phyloP scores from a whole-genome alignment of 1,284 basidiomycete genomes.

The Mycocalia duriaeana region DNA sequence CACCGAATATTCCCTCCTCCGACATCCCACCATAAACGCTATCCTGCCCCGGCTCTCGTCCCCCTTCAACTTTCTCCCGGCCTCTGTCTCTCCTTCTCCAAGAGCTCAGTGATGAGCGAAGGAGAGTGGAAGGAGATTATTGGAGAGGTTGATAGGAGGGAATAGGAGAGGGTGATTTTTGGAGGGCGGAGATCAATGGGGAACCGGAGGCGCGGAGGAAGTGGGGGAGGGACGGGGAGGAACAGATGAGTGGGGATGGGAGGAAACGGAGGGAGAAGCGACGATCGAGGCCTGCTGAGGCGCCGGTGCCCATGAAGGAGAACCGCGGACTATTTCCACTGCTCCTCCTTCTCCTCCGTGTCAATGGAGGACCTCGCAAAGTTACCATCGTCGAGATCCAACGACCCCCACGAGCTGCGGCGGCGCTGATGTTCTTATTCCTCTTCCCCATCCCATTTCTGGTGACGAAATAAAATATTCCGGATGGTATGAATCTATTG shows the following conservation, averaged over 20 bases:
- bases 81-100: conserved; percentile 39
- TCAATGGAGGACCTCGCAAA: too few species aligned
- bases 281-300: not conserved
- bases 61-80: conserved; percentile 38
- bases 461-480: not conserved
- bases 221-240: not conserved
- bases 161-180: conserved; percentile 34
- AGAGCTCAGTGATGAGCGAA: conserved; percentile 36
- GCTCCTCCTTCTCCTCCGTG: too few species aligned
- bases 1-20: conserved; percentile 1
- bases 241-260: not conserved
- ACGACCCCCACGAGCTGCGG: too few species aligned
- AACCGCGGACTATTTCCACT: conserved; percentile 42
- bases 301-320: conserved; percentile 39
- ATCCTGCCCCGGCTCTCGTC: conserved; percentile 52
- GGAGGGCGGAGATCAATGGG: conserved; percentile 27
- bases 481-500: not conserved
- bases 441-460: not conserved
- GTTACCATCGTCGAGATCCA: too few species aligned
- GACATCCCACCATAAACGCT: conserved; percentile 52
- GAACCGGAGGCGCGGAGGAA: not conserved
- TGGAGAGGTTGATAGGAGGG: conserved; percentile 30
- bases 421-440: too few species aligned
- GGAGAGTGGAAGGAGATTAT: conserved; percentile 58
- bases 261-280: not conserved